These are phyloP conservation scores for Fraxinus xanthoxyloides DNA, from an alignment of 305 asterid species.

Conservation along the genomic window DNA sequence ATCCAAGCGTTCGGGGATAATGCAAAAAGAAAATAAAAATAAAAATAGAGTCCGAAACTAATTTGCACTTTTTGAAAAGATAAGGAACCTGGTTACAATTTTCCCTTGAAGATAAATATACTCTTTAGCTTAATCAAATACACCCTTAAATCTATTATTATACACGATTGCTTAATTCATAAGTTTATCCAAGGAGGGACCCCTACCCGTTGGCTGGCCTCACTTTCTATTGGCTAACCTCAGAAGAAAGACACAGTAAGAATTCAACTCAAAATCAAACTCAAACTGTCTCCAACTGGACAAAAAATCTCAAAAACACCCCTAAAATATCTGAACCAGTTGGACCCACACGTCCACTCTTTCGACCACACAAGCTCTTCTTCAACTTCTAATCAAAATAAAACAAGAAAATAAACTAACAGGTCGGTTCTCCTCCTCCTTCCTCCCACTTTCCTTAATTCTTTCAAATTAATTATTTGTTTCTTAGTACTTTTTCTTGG, in stretches of 20 bases:
- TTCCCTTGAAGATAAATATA: neutral
- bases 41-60: neutral
- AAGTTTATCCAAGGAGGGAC: neutral
- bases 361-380: slow-evolving; percentile 7
- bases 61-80: neutral
- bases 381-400: neutral
- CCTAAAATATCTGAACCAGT: slow-evolving; percentile 25
- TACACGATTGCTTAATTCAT: neutral
- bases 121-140: neutral
- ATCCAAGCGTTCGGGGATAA: neutral
- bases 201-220: neutral
- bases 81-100: neutral
- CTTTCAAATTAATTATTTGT: neutral
- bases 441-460: neutral
- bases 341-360: slow-evolving; percentile 34
- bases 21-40: neutral
- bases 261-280: neutral
- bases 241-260: too few species aligned
- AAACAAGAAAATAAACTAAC: neutral
- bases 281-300: neutral
- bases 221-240: slow-evolving; percentile 28
- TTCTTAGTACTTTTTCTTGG: neutral
- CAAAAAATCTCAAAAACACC: neutral
- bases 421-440: neutral
- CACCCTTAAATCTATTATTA: neutral